Conservation (phyloP, 2,329 filamentous ascomycete species). For the Trichoderma harzianum region DNA sequence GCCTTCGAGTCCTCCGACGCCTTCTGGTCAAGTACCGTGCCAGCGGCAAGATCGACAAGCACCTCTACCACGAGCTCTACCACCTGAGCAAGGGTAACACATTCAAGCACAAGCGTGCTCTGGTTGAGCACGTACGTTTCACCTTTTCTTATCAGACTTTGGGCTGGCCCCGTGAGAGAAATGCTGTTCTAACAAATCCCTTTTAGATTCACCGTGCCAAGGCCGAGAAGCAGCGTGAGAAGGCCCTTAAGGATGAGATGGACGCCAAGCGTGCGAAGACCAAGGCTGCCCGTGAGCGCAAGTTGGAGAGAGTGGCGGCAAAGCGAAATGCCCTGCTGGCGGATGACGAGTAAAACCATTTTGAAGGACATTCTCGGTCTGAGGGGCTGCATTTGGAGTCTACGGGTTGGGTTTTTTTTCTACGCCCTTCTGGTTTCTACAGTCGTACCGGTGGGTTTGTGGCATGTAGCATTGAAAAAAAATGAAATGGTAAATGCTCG, state of each 20-base stretch:
- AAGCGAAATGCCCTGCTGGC: constrained; percentile 86
- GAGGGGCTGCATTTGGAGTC: constrained; percentile 59
- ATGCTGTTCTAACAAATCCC: constrained; percentile 14
- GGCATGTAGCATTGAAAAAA: constrained; percentile 59
- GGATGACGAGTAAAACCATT: constrained; percentile 59
- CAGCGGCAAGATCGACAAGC: constrained; percentile 99
- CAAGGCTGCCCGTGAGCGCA: constrained; percentile 99
- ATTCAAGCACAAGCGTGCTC: constrained; percentile 99
- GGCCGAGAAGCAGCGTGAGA: constrained; percentile 98
- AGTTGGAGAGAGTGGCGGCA: constrained; percentile 82
- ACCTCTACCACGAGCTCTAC: constrained; percentile 99
- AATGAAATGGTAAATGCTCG: constrained; percentile 51
- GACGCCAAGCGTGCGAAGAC: constrained; percentile 99
- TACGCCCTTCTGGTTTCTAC: constrained; percentile 45
- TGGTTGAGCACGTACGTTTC: constrained; percentile 96
- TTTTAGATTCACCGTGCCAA: constrained; percentile 98
- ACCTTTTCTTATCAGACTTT: not conserved
- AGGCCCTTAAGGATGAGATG: constrained; percentile 98
- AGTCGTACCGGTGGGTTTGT: constrained; percentile 50
- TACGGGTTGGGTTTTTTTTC: constrained; percentile 54
- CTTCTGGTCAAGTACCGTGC: constrained; percentile 99
- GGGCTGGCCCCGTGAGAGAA: not conserved
- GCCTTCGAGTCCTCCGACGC: constrained; percentile 97
- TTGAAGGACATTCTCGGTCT: constrained; percentile 42
- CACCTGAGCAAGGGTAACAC: constrained; percentile 99